phyloP scores from a whole-genome alignment of 1,139 yeast genomes.

The Yamadazyma epiphylla region DNA sequence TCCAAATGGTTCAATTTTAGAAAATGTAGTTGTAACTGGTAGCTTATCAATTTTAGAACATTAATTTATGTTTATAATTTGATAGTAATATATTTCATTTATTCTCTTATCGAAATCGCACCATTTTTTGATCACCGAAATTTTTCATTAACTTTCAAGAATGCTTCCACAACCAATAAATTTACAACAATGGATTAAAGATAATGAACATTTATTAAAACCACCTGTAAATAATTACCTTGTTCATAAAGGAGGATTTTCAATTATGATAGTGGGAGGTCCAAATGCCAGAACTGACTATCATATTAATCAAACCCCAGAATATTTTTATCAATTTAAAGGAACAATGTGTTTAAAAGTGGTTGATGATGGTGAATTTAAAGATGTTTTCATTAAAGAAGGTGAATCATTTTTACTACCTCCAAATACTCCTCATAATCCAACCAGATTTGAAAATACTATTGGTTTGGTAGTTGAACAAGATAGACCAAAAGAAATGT shows the following conservation, averaged over 20 bases:
- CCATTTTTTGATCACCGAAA: background rate
- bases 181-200: slow-evolving; percentile 74
- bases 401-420: slow-evolving; percentile 88
- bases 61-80: slow-evolving; percentile 23
- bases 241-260: slow-evolving; percentile 86
- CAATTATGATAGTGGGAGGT: slow-evolving; percentile 93
- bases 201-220: slow-evolving; percentile 68
- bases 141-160: background rate
- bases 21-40: slow-evolving; percentile 96
- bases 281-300: slow-evolving; percentile 93
- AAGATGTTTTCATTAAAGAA: slow-evolving; percentile 70
- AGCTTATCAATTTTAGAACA: slow-evolving; percentile 94
- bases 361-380: slow-evolving; percentile 74
- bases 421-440: slow-evolving; percentile 83
- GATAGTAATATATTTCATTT: background rate
- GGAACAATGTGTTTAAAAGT: slow-evolving; percentile 84
- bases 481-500: slow-evolving; percentile 70
- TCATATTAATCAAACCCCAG: slow-evolving; percentile 92
- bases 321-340: slow-evolving; percentile 84
- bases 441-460: slow-evolving; percentile 80
- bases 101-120: background rate
- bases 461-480: slow-evolving; percentile 94
- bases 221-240: slow-evolving; percentile 94
- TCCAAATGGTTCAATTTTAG: slow-evolving; percentile 92
- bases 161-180: slow-evolving; percentile 74